Percentiles rank a stretch among this genome's conserved stretches.
Evolutionary conservation across 106 monocot species (phyloP).

Genomic region (Amphibolis antarctica): DNA sequence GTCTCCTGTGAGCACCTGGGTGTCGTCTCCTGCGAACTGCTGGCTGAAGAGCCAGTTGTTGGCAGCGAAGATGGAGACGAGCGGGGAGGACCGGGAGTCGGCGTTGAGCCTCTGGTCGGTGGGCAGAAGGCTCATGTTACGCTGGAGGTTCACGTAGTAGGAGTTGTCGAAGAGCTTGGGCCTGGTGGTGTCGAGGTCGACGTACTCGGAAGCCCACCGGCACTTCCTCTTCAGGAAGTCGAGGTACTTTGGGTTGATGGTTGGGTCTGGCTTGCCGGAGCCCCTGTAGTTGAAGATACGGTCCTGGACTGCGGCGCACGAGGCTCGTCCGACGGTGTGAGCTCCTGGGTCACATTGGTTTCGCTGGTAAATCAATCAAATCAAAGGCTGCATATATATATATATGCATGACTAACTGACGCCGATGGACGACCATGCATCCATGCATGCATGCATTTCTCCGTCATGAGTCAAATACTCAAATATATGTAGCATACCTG

Average conservation of each 20-base stretch:
- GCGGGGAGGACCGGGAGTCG: slow-evolving; percentile 49
- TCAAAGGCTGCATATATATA: background rate
- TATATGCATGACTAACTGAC: background rate
- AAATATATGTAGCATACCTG: no score
- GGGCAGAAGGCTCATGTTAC: slow-evolving; percentile 52
- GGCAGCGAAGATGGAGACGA: slow-evolving; percentile 38
- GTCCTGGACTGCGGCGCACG: slow-evolving; percentile 34
- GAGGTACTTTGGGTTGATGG: slow-evolving; percentile 31
- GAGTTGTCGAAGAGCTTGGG: slow-evolving; percentile 42
- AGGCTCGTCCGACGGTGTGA: slow-evolving; percentile 63
- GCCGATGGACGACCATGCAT: no score
- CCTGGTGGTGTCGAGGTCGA: slow-evolving; percentile 57
- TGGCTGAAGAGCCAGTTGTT: slow-evolving; percentile 49
- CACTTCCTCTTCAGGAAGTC: slow-evolving; percentile 61
- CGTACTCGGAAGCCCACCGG: slow-evolving; percentile 34
- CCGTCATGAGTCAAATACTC: no score
- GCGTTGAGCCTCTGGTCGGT: slow-evolving; percentile 57
- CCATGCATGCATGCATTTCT: no score
- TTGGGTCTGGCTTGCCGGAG: slow-evolving; percentile 42
- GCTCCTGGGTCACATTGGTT: slow-evolving; percentile 26
- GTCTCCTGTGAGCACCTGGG: slow-evolving; percentile 40
- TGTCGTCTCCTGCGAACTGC: slow-evolving; percentile 58
- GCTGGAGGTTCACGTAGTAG: slow-evolving; percentile 60
- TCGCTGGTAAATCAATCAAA: background rate
- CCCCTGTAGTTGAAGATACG: slow-evolving; percentile 59